Evolutionary conservation across 2,329 filamentous ascomycete species (phyloP).

Genomic region (Podosphaera xanthii): DNA sequence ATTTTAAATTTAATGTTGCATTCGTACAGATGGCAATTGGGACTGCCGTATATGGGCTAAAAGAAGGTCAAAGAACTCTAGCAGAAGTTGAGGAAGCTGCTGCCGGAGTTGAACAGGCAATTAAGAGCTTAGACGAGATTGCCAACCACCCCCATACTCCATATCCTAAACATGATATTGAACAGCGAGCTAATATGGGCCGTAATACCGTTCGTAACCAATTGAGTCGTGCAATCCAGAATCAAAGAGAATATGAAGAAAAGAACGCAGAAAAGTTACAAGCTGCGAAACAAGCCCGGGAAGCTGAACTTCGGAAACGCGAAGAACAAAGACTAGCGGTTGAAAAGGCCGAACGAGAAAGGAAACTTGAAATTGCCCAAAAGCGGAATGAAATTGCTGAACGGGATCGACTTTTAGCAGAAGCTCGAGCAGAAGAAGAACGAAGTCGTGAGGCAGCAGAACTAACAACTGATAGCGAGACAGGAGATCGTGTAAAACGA

Average conservation of each 20-base stretch:
- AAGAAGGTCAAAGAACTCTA: constrained; percentile 54
- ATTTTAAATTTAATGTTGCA: constrained; percentile 93
- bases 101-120: constrained; percentile 64
- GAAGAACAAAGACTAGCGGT: constrained; percentile 53
- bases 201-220: constrained; percentile 86
- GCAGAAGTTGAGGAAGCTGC: constrained; percentile 62
- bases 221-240: constrained; percentile 62
- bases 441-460: constrained; percentile 47
- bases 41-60: constrained; percentile 49
- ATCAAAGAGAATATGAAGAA: constrained; percentile 77
- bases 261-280: constrained; percentile 76
- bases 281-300: constrained; percentile 55
- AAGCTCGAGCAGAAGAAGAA: constrained; percentile 49
- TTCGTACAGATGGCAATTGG: constrained; percentile 94
- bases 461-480: constrained; percentile 60
- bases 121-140: constrained; percentile 44
- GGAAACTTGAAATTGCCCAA: constrained; percentile 60
- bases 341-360: constrained; percentile 46
- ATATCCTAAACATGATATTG: constrained; percentile 74
- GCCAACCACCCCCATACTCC: constrained; percentile 45
- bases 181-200: constrained; percentile 93
- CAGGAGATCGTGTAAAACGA: constrained; percentile 57
- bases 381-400: constrained; percentile 66
- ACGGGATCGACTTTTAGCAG: constrained; percentile 48
- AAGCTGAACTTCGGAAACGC: constrained; percentile 54